Base-by-base conservation (phyloP, 345 rosid species). In the Erodium maritimum region DNA sequence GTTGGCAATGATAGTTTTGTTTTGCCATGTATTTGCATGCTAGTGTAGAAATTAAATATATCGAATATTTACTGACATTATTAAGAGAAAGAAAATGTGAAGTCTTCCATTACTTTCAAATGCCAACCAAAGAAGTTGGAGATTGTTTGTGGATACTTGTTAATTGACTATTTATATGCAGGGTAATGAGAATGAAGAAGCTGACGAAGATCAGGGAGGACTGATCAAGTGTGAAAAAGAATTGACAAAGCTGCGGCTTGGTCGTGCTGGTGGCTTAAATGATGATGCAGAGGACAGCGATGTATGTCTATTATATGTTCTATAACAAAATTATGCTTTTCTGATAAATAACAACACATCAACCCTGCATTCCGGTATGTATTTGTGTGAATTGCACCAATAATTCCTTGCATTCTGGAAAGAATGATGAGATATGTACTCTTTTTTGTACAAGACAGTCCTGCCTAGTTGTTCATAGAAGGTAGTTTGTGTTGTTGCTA, bases 171-270 rank as follows among this genome's bases (percentile, higher is more conserved):
- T 7, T 42, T 2, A 55, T 50, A 14, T 51, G 23, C 34, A 37
- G 50, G 46, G 61, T 56, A 89, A 87, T 0, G 97, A 91, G 21
- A 95, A 88, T 70, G 88, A 82, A 45, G 98, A 86, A 61, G 73
- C 52, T 20, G 64, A 79, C 69, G 95, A 89, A 61, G 95, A 85
- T 67, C 96, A 77, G 53, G 94, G 94, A 60, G 88, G 91, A 29
- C 68, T 93, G 70, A 93, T 97, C 73, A 80, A 80, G 66, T 89
- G 97, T 66, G 99, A 97, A 23, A 89, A 87, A 71, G 99, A 93
- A 74, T 70, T 93, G 71, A 83, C 89, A 85, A 87, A 89, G 73
- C 74, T 93, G 73, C 73, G 89, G 62, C 89, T 93, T 11, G 95
- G 94, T 25, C 77, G 69, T 72, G 62, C 91, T 65, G 72, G 65